Base-by-base conservation (phyloP, 2,329 filamentous ascomycete genomes). In the Diaporthe australafricana region DNA sequence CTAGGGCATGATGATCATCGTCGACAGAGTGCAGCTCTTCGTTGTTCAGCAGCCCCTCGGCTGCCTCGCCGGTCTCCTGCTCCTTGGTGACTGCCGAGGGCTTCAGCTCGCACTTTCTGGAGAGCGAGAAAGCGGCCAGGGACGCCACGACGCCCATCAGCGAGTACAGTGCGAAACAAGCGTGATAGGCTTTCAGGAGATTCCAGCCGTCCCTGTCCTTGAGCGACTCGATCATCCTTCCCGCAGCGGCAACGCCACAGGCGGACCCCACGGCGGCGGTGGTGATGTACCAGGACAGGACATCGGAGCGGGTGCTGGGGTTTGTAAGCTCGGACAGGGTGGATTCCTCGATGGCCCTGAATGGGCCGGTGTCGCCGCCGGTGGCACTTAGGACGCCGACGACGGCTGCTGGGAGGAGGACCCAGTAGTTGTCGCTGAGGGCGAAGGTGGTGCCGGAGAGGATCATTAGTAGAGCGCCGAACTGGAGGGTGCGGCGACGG, bases 211-310 rank as follows among this genome's bases (percentile, higher is more conserved):
- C 80, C 32, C 78, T 78, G 11, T 74, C 76, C 40, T 82, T 80
- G 17, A 91, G 79, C 42, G 76, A 83, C 70, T 87, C 84, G 35
- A 91, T 81, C 53, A 88, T 79, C 53, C 86, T 79, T 1, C 89
- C 89, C 0, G 86, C 84, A 2, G 84, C 73, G 75, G 87, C 88
- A 9, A 84, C 89, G 2, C 89, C 89, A 6, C 86, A 75, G 0
- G 87, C 84, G 0, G 87, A 88, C 1, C 88, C 89, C 2, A 90
- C 80, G n/a, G 85, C 85, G 0, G 88, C 86, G 2, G 82, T 84
- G 20, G 87, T 89, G 50, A 91, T 86, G 76, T 93, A 91, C 91
- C 91, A 93, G 11, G 88, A 86, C 72, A 92, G 83, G n/a, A 93
- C 89, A 79, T 92, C 90, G 17, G 89, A 83, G 57, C 91, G 82